These are phyloP conservation scores for Aspergillus niger DNA, from an alignment of 2,329 filamentous ascomycete genomes.

Conservation along the genomic window DNA sequence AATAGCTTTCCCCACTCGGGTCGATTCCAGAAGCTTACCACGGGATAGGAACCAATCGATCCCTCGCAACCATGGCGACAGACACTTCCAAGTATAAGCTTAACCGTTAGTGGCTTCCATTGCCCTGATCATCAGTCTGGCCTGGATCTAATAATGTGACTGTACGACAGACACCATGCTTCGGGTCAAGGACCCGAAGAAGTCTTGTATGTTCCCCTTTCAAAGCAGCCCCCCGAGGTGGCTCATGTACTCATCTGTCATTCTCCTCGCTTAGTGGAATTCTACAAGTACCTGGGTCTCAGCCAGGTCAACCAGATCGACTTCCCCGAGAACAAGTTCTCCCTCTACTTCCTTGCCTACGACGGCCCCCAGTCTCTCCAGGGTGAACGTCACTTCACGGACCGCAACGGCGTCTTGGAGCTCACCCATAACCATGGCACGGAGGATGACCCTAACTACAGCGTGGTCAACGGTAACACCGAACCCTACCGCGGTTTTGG, in stretches of 20 bases:
- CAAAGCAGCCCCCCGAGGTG: neutral
- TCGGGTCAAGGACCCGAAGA: constrained; percentile 90
- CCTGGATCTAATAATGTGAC: constrained; percentile 21
- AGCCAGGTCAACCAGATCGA: constrained; percentile 77
- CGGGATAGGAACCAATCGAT: constrained; percentile 28
- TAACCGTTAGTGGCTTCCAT: constrained; percentile 55
- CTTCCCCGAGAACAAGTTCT: constrained; percentile 87
- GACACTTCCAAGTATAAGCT: constrained; percentile 66
- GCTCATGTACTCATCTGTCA: neutral
- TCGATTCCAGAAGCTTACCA: constrained; percentile 12
- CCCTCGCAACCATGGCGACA: constrained; percentile 55
- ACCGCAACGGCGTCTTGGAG: constrained; percentile 88
- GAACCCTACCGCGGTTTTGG: constrained; percentile 83
- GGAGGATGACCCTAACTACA: constrained; percentile 78
- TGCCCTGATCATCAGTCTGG: neutral
- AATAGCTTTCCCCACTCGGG: constrained; percentile 2
- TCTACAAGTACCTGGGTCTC: constrained; percentile 92
- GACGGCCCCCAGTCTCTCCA: constrained; percentile 75
- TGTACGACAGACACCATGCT: constrained; percentile 62
- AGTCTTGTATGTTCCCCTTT: constrained; percentile 57
- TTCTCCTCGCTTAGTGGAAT: constrained; percentile 66
- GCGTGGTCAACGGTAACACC: constrained; percentile 83
- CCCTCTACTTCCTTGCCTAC: constrained; percentile 93
- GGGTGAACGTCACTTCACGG: constrained; percentile 70
- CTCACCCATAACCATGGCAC: constrained; percentile 85